These are phyloP conservation scores for Samsoniella hepiali DNA, from an alignment of 2,329 filamentous ascomycete genomes.

Conservation along the genomic window DNA sequence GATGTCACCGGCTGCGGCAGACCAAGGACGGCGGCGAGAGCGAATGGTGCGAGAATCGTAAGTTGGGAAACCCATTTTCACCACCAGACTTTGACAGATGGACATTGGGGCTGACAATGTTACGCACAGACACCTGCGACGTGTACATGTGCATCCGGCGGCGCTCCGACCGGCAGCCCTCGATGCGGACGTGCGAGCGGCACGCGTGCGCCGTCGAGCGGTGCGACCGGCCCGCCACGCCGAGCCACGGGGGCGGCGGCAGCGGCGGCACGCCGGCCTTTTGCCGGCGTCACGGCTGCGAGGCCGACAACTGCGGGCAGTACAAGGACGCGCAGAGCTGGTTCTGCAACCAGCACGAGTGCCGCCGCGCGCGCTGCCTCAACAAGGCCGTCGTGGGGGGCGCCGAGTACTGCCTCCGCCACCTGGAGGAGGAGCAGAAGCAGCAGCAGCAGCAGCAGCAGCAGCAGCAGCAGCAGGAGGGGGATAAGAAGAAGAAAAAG, in stretches of 20 bases:
- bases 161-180: slow-evolving; percentile 3
- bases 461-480: not conserved
- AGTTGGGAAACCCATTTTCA: not conserved
- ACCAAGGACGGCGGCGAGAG: slow-evolving; percentile 9
- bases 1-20: not conserved
- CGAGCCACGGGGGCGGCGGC: not conserved
- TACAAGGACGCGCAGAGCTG: slow-evolving; percentile 10
- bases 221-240: not conserved
- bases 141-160: not conserved
- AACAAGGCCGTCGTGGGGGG: not conserved
- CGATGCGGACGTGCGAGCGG: slow-evolving; percentile 12
- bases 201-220: slow-evolving; percentile 12
- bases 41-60: slow-evolving; percentile 14
- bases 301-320: slow-evolving; percentile 11
- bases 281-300: slow-evolving; percentile 13
- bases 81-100: not conserved
- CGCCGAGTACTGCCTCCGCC: not conserved
- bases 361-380: not conserved
- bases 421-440: slow-evolving; percentile 8
- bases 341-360: slow-evolving; percentile 17
- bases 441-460: not conserved
- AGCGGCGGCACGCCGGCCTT: not conserved
- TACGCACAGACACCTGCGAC: slow-evolving; percentile 7
- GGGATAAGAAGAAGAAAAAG: not conserved
- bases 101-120: not conserved